These are phyloP conservation scores for Penicillium sp. DNA, from an alignment of 2,329 filamentous ascomycete genomes.

Conservation along the genomic window DNA sequence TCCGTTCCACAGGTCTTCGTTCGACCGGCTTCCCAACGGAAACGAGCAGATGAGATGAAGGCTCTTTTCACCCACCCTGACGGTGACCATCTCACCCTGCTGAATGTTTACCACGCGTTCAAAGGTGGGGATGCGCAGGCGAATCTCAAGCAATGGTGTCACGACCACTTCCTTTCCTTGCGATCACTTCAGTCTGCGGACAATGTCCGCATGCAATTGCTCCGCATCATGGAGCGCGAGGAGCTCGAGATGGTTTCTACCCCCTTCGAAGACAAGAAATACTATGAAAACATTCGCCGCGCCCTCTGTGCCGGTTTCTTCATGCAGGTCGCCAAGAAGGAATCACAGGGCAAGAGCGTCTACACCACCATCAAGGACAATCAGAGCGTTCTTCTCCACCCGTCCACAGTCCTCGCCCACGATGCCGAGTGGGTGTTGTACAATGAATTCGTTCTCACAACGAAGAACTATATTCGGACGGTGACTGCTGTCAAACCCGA, in stretches of 20 bases:
- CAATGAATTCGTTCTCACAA: constrained; percentile 96
- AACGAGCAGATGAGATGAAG: constrained; percentile 97
- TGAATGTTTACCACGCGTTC: constrained; percentile 98
- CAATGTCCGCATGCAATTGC: constrained; percentile 84
- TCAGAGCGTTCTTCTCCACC: constrained; percentile 86
- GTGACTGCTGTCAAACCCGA: constrained; percentile 88
- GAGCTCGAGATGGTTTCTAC: constrained; percentile 82
- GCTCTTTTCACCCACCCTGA: constrained; percentile 84
- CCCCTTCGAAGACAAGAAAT: constrained; percentile 88
- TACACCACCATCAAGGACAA: constrained; percentile 97
- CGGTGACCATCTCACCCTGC: constrained; percentile 89
- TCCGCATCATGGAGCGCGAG: constrained; percentile 93
- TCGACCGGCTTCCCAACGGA: constrained; percentile 75
- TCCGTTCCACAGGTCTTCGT: constrained; percentile 94
- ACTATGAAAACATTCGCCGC: constrained; percentile 94
- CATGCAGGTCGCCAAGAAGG: constrained; percentile 98
- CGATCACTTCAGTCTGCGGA: constrained; percentile 87
- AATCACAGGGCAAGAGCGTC: constrained; percentile 70
- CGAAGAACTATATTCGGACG: constrained; percentile 95
- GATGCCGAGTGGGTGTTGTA: constrained; percentile 97
- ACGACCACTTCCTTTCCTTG: constrained; percentile 89
- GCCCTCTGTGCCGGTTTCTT: constrained; percentile 94
- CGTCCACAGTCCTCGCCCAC: constrained; percentile 78
- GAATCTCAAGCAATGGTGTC: constrained; percentile 86
- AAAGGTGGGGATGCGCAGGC: constrained; percentile 65